phyloP scores from a whole-genome alignment of 164 flowering plant species.

The Pachysandra terminalis region DNA sequence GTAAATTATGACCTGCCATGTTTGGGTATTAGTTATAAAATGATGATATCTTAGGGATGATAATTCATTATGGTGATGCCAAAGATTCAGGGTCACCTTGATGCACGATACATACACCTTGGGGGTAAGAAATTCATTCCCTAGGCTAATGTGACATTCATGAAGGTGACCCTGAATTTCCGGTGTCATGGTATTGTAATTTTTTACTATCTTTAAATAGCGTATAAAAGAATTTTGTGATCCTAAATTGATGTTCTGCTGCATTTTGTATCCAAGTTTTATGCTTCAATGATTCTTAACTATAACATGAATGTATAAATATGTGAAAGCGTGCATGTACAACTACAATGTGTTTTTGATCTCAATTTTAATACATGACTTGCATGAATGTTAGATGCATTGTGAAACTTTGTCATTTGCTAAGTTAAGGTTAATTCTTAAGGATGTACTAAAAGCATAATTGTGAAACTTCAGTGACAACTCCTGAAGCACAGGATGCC shows the following conservation, averaged over 20 bases:
- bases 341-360: neutral
- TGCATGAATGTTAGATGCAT: neutral
- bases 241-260: neutral
- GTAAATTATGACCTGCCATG: too few relatives aligned
- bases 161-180: too few relatives aligned
- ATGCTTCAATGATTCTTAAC: neutral
- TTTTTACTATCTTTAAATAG: too few relatives aligned
- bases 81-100: too few relatives aligned
- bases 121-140: too few relatives aligned
- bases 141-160: too few relatives aligned
- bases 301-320: neutral
- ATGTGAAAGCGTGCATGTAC: neutral
- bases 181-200: too few relatives aligned
- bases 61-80: too few relatives aligned
- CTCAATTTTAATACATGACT: neutral
- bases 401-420: neutral
- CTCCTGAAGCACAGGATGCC: constrained; percentile 25
- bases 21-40: too few relatives aligned
- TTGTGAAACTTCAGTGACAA: constrained; percentile 10
- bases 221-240: too few relatives aligned
- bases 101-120: too few relatives aligned
- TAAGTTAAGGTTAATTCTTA: neutral
- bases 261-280: neutral
- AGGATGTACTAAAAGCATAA: neutral
- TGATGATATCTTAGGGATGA: too few relatives aligned